Evolutionary conservation across 164 flowering plant genomes (phyloP).

Genomic region (Santalum album): DNA sequence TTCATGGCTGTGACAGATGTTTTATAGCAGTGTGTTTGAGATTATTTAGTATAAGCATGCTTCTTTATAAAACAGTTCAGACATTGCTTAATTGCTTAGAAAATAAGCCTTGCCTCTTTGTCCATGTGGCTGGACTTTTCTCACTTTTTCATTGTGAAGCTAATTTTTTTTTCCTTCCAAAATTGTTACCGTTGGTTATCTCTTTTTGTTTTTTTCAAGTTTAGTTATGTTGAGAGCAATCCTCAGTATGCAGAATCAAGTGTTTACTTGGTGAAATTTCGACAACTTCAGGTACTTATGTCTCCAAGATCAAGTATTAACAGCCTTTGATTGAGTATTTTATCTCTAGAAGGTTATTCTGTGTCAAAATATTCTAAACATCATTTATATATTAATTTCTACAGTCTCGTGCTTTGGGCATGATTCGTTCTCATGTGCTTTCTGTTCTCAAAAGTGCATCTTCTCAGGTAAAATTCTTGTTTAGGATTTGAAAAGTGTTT

Average conservation of each 20-base stretch:
- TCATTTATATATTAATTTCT: constrained; percentile 1
- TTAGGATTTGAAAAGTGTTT: not conserved
- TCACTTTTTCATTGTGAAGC: no score
- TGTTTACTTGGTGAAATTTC: constrained; percentile 86
- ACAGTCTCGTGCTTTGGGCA: constrained; percentile 90
- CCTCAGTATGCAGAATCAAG: constrained; percentile 95
- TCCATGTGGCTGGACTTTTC: no score
- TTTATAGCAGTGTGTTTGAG: no score
- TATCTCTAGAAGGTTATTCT: no score
- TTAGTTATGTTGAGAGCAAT: constrained; percentile 88
- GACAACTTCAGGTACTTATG: constrained; percentile 75
- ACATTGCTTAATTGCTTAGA: no score
- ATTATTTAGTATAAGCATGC: no score
- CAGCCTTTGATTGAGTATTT: not conserved
- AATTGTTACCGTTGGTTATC: no score
- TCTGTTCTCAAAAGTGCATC: constrained; percentile 83
- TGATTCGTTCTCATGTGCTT: constrained; percentile 81
- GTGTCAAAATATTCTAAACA: not conserved
- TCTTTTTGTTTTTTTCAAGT: constrained; percentile 3
- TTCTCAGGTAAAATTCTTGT: constrained; percentile 54
- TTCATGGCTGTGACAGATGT: no score
- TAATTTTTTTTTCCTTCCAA: no score
- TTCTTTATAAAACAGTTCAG: no score
- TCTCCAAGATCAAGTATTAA: not conserved
- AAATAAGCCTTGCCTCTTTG: no score